Percentiles rank a stretch among this genome's conserved stretches.
phyloP scores from a whole-genome alignment of 2,329 filamentous ascomycete species.

The Ilyonectria robusta region DNA sequence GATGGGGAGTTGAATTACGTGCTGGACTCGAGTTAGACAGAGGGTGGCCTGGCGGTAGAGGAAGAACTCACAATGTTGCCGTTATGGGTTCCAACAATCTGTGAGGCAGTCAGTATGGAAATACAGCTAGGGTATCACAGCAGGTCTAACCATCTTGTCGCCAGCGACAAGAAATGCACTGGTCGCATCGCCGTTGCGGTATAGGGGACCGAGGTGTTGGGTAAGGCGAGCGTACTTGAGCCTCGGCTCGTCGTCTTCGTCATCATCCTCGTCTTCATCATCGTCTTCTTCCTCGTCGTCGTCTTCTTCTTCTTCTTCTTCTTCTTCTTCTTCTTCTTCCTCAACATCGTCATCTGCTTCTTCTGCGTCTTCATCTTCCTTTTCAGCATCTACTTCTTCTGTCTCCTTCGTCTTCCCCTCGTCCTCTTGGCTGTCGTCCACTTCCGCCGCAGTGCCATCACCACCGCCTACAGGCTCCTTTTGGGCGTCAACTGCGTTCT shows the following conservation, averaged over 20 bases:
- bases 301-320: slow-evolving; percentile 55
- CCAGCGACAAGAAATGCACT: slow-evolving; percentile 91
- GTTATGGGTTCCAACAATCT: slow-evolving; percentile 96
- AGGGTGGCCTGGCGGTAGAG: background rate
- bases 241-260: slow-evolving; percentile 93
- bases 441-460: slow-evolving; percentile 13
- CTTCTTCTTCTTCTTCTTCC: slow-evolving; percentile 43
- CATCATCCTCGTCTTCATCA: slow-evolving; percentile 77
- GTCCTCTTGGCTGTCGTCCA: slow-evolving; percentile 32
- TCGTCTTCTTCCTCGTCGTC: slow-evolving; percentile 58
- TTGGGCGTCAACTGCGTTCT: slow-evolving; percentile 56
- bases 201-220: slow-evolving; percentile 82
- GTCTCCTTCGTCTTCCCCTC: slow-evolving; percentile 34
- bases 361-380: slow-evolving; percentile 38
- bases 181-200: slow-evolving; percentile 95
- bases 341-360: slow-evolving; percentile 37
- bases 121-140: background rate
- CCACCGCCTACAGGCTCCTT: background rate
- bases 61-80: slow-evolving; percentile 85
- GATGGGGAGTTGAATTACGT: slow-evolving; percentile 86
- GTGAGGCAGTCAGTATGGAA: slow-evolving; percentile 45
- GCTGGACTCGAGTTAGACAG: slow-evolving; percentile 64
- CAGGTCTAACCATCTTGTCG: slow-evolving; percentile 88
- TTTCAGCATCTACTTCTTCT: slow-evolving; percentile 38
- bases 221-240: slow-evolving; percentile 95